These are phyloP conservation scores for Komagataea norvegica DNA, from an alignment of 1,139 yeast species.

Conservation along the genomic window DNA sequence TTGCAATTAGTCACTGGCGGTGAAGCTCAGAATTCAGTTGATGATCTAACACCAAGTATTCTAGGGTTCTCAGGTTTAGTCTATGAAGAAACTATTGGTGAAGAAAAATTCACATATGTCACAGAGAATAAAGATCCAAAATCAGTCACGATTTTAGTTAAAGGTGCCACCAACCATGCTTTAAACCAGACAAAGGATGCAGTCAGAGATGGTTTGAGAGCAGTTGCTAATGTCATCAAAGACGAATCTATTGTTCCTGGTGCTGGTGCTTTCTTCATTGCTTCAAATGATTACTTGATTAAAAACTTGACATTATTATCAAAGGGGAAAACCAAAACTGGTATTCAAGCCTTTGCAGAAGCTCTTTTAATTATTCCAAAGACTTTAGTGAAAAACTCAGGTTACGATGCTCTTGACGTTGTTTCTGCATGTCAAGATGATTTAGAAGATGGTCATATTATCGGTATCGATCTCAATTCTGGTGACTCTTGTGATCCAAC, in stretches of 20 bases:
- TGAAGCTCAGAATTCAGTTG: conserved; percentile 96
- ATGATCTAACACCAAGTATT: conserved; percentile 79
- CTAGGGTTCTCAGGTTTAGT: conserved; percentile 90
- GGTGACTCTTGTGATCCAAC: conserved; percentile 98
- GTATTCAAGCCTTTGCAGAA: conserved; percentile 90
- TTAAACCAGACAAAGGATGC: conserved; percentile 95
- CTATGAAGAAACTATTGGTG: conserved; percentile 90
- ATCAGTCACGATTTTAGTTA: conserved; percentile 85
- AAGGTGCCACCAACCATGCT: conserved; percentile 87
- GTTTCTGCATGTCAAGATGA: conserved; percentile 90
- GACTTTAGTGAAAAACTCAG: conserved; percentile 88
- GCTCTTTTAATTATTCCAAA: conserved; percentile 89
- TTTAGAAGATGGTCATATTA: conserved; percentile 71
- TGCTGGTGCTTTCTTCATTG: conserved; percentile 92
- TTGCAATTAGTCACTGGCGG: conserved; percentile 96
- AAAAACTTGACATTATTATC: conserved; percentile 49
- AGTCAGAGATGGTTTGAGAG: conserved; percentile 92
- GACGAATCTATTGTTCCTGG: conserved; percentile 91
- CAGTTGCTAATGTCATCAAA: conserved; percentile 85
- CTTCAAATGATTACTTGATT: conserved; percentile 67
- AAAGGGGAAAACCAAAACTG: conserved; percentile 86
- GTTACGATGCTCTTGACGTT: conserved; percentile 88
- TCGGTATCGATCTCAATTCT: conserved; percentile 83
- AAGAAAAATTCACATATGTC: conserved; percentile 94
- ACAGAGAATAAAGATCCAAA: conserved; percentile 91